These are phyloP conservation scores for Acanthamoeba triangularis DNA, from an alignment of 208 protist species.

Conservation along the genomic window DNA sequence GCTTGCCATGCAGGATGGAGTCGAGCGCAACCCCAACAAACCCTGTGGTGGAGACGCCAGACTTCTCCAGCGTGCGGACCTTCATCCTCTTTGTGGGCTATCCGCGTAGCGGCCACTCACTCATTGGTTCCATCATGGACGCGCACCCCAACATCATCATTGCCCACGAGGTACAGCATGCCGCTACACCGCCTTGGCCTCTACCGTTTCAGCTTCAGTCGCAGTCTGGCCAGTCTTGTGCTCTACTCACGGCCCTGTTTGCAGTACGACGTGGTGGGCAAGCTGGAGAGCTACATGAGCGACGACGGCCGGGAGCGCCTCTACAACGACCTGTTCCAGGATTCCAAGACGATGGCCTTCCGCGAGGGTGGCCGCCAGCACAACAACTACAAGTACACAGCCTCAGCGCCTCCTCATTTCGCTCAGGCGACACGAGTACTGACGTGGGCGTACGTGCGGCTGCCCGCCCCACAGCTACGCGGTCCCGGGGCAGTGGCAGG, in stretches of 20 bases:
- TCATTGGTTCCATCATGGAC: conserved; percentile 38
- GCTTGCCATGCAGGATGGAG: too few species aligned
- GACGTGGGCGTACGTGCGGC: neutral
- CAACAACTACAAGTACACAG: conserved; percentile 18
- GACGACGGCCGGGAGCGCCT: neutral
- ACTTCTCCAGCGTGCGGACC: conserved; percentile 8
- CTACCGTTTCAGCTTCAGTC: neutral
- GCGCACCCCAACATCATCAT: conserved; percentile 61
- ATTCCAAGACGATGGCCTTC: conserved; percentile 33
- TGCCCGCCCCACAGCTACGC: neutral
- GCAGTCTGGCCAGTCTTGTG: neutral
- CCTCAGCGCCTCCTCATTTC: neutral
- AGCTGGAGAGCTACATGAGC: conserved; percentile 16
- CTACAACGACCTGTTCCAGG: conserved; percentile 1
- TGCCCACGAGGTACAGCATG: neutral
- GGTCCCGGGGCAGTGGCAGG: conserved; percentile 21
- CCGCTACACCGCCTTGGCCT: neutral
- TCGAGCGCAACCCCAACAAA: too few species aligned
- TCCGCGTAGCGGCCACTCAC: conserved; percentile 11
- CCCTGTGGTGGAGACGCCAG: neutral
- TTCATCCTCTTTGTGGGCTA: conserved; percentile 38
- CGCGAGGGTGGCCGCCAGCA: conserved; percentile 43
- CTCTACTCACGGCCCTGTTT: neutral
- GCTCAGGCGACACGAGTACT: neutral
- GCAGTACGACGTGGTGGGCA: neutral